Conservation (phyloP, 1,284 basidiomycete genomes). For the Pseudozyma tsukubaensis region DNA sequence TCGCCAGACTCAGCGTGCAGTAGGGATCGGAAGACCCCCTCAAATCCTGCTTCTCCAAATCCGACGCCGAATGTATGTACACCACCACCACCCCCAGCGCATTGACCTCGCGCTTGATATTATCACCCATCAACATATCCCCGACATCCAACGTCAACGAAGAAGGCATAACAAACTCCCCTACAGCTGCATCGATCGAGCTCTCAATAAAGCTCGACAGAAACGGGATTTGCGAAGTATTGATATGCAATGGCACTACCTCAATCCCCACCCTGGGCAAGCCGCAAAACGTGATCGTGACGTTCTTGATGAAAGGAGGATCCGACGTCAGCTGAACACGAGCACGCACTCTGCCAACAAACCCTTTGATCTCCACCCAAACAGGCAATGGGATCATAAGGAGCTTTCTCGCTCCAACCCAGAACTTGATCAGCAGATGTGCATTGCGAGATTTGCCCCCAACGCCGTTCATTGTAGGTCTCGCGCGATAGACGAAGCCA, state of each 20-base stretch:
- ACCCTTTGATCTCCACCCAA: conserved; percentile 56
- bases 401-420: conserved; percentile 44
- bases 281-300: conserved; percentile 54
- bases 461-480: conserved; percentile 26
- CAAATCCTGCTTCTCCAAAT: conserved; percentile 54
- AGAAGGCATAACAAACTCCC: conserved; percentile 53
- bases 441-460: conserved; percentile 46
- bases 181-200: conserved; percentile 55
- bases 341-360: conserved; percentile 43
- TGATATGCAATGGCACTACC: conserved; percentile 51
- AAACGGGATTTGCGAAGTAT: conserved; percentile 48
- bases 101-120: conserved; percentile 55
- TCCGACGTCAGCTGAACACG: conserved; percentile 52
- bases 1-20: conserved; percentile 47
- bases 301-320: conserved; percentile 53
- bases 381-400: conserved; percentile 50
- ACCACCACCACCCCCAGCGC: conserved; percentile 55
- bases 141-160: conserved; percentile 54
- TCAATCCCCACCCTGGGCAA: conserved; percentile 49
- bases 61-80: conserved; percentile 45
- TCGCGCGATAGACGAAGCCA: conserved; percentile 46
- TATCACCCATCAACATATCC: conserved; percentile 57
- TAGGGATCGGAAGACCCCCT: conserved; percentile 53
- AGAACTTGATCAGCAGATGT: conserved; percentile 53
- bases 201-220: conserved; percentile 52